Base-by-base conservation (phyloP, 73 alveolate species). In the Urostyla sp. region DNA sequence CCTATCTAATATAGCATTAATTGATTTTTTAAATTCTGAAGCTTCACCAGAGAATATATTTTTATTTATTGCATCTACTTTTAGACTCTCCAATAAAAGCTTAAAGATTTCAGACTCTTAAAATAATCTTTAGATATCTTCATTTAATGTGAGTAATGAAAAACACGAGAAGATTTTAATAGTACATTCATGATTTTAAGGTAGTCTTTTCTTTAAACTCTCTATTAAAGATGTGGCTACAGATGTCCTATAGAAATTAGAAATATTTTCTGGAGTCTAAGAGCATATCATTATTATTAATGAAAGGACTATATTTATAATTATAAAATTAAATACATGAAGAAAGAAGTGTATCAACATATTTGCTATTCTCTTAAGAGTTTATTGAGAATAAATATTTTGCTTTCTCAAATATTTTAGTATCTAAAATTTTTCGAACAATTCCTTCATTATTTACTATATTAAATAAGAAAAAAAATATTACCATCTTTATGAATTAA, bases 401-500 rank as follows among this genome's bases (percentile, higher is more conserved):
- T 6, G 49, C 21, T 5, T 2, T 0, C n/a, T n/a, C 1, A 11
- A 49, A 5, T 2, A 69, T 5, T 31, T 45, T n/a, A 15, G 67
- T 46, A 10, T 69, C 83, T 15, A 5, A 3, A 10, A 69, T 48
- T 49, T 31, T 69, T 46, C 83, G 40, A 2, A 67, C 36, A 31
- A 69, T 69, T 23, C 72, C 83, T 6, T 46, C 24, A 16, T 18
- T 40, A 46, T 44, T 16, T 24, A 43, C 79, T 63, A 63, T 50
- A 7, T 43, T 3, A 38, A 8, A 11, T 21, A 38, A 18, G 5
- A 20, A 21, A 18, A 38, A 43, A 8, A n/a, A 58, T 24, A 52
- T 63, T 63, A 63, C 83, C n/a, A 30, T 69, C 83, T 69, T 54
- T 69, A 27, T 56, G 48, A 3, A 48, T 30, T 49, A 69, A 48